These are phyloP conservation scores for Phymatotrichopsis omnivora DNA, from an alignment of 2,329 filamentous ascomycete species.

Conservation along the genomic window DNA sequence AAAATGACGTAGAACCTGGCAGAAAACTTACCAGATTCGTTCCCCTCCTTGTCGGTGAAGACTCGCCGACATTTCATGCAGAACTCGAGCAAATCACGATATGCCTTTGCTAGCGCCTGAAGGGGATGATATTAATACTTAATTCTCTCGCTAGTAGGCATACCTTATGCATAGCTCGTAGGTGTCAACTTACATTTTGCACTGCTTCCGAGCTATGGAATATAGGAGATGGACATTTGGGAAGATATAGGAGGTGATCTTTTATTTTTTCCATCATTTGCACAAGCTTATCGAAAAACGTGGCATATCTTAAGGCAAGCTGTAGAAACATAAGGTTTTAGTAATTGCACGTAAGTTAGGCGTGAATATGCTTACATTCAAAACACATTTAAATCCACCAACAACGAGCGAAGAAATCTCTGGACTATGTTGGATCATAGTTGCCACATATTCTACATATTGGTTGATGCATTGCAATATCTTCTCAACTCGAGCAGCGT, in stretches of 20 bases:
- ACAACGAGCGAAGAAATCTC: conserved; percentile 4
- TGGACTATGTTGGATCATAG: neutral
- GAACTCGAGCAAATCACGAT: conserved; percentile 8
- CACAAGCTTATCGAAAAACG: conserved; percentile 7
- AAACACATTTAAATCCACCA: conserved; percentile 5
- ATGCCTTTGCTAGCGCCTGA: conserved; percentile 7
- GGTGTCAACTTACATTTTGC: neutral
- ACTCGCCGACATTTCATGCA: conserved; percentile 1
- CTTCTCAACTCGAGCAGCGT: conserved; percentile 1
- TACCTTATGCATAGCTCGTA: neutral
- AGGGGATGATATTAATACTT: too few relatives aligned
- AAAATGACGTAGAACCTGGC: neutral
- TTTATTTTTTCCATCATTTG: conserved; percentile 12
- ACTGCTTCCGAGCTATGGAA: neutral
- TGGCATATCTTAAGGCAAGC: conserved; percentile 5
- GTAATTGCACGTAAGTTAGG: too few relatives aligned
- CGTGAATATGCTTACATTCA: neutral
- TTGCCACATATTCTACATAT: conserved; percentile 2
- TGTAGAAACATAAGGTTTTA: neutral
- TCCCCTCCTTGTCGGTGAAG: conserved; percentile 7
- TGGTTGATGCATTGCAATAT: conserved; percentile 3
- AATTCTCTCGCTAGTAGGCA: neutral
- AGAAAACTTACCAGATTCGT: conserved; percentile 2
- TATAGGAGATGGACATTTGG: conserved; percentile 1
- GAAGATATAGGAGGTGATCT: conserved; percentile 8